Percentiles rank a stretch among this genome's conserved stretches.
Conservation (phyloP, 495 filamentous ascomycete species). For the Terfezia claveryi region DNA sequence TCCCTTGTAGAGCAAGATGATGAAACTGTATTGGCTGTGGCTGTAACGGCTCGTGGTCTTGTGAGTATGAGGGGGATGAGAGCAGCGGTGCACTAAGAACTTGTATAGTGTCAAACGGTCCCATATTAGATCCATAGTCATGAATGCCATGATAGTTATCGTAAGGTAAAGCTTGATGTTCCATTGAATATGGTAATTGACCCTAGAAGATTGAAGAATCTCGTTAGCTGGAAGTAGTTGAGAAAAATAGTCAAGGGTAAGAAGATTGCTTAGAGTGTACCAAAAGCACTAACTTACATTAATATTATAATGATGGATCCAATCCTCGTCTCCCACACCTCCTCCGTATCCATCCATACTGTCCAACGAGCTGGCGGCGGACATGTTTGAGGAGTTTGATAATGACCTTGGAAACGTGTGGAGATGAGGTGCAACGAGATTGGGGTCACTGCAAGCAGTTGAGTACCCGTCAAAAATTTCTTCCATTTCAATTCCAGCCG, state of each 20-base stretch:
- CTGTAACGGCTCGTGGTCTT: slow-evolving; percentile 9
- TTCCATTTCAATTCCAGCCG: not conserved
- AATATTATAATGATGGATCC: too few relatives aligned
- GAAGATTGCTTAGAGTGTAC: too few relatives aligned
- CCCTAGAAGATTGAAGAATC: too few relatives aligned
- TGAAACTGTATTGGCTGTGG: not conserved
- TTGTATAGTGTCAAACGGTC: too few relatives aligned
- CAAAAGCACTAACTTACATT: too few relatives aligned
- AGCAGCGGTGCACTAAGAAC: slow-evolving; percentile 6
- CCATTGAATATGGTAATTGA: too few relatives aligned
- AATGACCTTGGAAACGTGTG: not conserved
- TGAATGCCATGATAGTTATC: too few relatives aligned
- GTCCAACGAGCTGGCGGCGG: not conserved
- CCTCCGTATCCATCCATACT: not conserved
- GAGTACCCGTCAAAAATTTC: not conserved
- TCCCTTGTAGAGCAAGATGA: not conserved
- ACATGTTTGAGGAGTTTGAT: not conserved
- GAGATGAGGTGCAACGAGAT: not conserved
- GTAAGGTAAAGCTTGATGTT: too few relatives aligned
- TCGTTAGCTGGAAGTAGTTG: too few relatives aligned
- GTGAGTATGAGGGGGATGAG: slow-evolving; percentile 15
- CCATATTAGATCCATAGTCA: too few relatives aligned
- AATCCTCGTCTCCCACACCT: too few relatives aligned
- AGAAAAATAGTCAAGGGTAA: too few relatives aligned
- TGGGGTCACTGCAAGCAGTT: not conserved